Conservation (phyloP, 2,329 filamentous ascomycete genomes). For the Phyllosticta citrichinensis region DNA sequence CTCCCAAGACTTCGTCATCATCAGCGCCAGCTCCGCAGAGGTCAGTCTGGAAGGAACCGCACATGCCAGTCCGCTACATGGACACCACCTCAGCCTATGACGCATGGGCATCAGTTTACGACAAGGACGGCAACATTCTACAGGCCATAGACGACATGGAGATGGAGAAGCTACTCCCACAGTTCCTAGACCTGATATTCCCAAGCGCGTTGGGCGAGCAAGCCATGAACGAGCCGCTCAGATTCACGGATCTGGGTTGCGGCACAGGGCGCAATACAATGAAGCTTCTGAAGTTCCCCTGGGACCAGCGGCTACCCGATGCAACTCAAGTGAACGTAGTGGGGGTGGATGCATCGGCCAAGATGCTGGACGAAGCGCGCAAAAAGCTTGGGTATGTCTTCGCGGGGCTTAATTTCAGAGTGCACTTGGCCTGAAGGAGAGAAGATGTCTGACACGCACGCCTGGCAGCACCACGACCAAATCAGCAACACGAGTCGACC, state of each 20-base stretch:
- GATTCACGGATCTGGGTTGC: constrained; percentile 53
- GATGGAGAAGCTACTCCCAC: constrained; percentile 41
- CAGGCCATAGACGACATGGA: constrained; percentile 53
- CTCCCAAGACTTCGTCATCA: no score
- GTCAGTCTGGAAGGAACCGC: background rate
- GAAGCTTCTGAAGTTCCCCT: constrained; percentile 35
- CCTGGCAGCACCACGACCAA: background rate
- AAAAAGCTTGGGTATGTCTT: background rate
- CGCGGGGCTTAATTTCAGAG: background rate
- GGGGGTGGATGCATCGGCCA: constrained; percentile 46
- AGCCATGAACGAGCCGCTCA: constrained; percentile 19
- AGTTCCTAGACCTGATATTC: constrained; percentile 31
- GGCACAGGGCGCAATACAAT: constrained; percentile 55
- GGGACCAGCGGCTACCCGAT: constrained; percentile 5
- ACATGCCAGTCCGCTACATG: constrained; percentile 22
- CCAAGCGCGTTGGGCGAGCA: constrained; percentile 1
- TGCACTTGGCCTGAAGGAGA: background rate
- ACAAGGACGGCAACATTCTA: constrained; percentile 57
- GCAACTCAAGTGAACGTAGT: constrained; percentile 29
- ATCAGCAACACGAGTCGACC: background rate
- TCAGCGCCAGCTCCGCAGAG: background rate
- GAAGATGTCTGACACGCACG: background rate
- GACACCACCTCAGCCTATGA: constrained; percentile 39
- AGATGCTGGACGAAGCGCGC: constrained; percentile 48
- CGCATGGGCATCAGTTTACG: constrained; percentile 47